phyloP scores from a whole-genome alignment of 345 rosid genomes.

The Durio zibethinus region DNA sequence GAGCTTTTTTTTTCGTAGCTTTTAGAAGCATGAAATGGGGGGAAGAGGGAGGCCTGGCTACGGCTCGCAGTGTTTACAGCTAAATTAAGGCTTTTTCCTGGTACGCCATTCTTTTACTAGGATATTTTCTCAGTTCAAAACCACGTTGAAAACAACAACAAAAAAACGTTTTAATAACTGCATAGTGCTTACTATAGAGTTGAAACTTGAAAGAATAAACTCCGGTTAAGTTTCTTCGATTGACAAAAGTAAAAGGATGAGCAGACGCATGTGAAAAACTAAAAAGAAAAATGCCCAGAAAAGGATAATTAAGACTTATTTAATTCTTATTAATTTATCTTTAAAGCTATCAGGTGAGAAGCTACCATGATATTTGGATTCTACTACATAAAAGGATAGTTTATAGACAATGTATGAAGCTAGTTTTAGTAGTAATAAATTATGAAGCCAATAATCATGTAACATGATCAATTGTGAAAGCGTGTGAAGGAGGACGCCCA shows the following conservation, averaged over 20 bases:
- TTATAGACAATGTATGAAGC: too few species aligned
- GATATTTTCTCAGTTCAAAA: not conserved
- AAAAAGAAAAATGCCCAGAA: too few species aligned
- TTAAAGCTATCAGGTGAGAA: too few species aligned
- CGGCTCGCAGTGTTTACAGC: not conserved
- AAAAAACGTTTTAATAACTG: not conserved
- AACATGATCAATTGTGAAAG: too few species aligned
- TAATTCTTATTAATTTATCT: too few species aligned
- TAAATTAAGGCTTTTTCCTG: not conserved
- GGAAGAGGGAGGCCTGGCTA: not conserved
- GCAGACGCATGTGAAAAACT: not conserved
- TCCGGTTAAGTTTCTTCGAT: not conserved
- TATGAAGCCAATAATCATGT: too few species aligned
- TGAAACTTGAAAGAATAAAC: not conserved
- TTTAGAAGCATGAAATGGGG: not conserved
- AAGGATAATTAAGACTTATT: too few species aligned
- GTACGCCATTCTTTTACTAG: not conserved
- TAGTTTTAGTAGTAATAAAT: too few species aligned
- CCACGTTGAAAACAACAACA: not conserved
- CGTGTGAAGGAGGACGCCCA: too few species aligned
- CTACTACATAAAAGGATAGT: too few species aligned
- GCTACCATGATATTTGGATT: too few species aligned
- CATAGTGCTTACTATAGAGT: not conserved
- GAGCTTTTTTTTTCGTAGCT: not conserved
- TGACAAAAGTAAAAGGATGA: not conserved